Base-by-base conservation (phyloP, 2,329 filamentous ascomycete species). In the Cladosporium sp. region DNA sequence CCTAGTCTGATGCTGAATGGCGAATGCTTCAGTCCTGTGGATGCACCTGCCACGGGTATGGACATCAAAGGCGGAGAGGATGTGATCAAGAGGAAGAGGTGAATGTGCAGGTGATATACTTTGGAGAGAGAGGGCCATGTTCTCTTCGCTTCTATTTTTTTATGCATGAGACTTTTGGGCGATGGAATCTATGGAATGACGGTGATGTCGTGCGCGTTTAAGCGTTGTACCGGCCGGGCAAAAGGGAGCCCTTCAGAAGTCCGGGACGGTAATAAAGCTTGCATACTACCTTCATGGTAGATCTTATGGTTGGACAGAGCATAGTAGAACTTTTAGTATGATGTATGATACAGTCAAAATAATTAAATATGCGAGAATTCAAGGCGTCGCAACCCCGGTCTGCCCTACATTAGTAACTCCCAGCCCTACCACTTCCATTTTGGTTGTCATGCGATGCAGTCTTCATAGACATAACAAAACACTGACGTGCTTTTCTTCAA, bases 1-100 rank as follows among this genome's bases (percentile, higher is more conserved):
- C 63, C 63, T 19, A 58, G 57, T 12, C 50, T 65, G 8, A 54
- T 57, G 34, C 20, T 65, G 6, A 65, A 65, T 19, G 61, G 63
- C 3, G 57, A 62, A 50, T 59, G 60, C 9, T 40, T 60, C 20
- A 58, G 51, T 22, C 51, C 47, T 13, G 56, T 61, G n/a, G 59
- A 63, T 45, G 59, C 62, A 15, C 52, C 40, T 17, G 50, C 34
- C 48, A 59, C 44, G 47, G 56, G 28, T 24, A 28, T 50, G 53
- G 47, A 47, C 19, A 44, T 50, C 44, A 50, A 44, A 51, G 20
- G 47, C 20, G 48, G 39, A 40, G 59, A 54, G 37, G 50, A 42
- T 53, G 57, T 50, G 40, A 50, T 35, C 37, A 62, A 15, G 56
- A 53, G 55, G 36, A 57, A 44, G 47, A 57, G 37, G 37, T 49